Base-by-base conservation (phyloP, 2,329 filamentous ascomycete genomes). In the Sarocladiaceae sp. region DNA sequence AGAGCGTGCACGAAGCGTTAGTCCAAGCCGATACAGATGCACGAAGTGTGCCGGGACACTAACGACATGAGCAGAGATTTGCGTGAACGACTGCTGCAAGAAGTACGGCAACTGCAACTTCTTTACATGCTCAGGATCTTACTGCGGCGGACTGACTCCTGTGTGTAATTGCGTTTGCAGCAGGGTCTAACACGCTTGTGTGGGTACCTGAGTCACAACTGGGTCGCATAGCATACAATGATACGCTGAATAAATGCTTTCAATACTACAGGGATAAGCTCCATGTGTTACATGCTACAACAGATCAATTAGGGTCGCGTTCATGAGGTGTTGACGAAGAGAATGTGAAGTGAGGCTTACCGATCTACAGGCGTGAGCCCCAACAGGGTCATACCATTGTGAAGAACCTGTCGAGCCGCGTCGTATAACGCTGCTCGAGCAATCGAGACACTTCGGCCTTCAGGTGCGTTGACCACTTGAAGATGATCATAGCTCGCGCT, bases 401-500 rank as follows among this genome's bases (percentile, higher is more conserved):
- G 71, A 62, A 87, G 66, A 20, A 86, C 83, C 63, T 84, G 80
- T 59, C 82, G 76, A 8, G 82, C 82, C 7, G 73, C 74, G 53
- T 79, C 76, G 59, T 87, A 87, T 62, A 87, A 65, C 25, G 81
- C 80, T 66, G 82, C 74, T 56, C 84, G 71, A 10, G 83, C 81
- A 62, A 78, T 72, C 65, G 78, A 79, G 55, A 82, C 66, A 59
- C 80, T 76, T 20, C 70, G 71, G 59, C 84, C 58, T 35, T 73
- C 75, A 67, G 88, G 84, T 53, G 81, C 84, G 37, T 85, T 85
- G 13, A 91, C 79, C 42, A 91, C 87, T 60, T 86, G 80, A 52
- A 92, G 72, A 52, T 86, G 80, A 62, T 90, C 87, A 67, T 92
- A 92, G 64, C 83, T 87, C 33, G 79, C 82, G 68, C 82, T 88